Evolutionary conservation across 176 grass and related monocot genomes (phyloP).

Genomic region (Hyparrhenia diplandra): DNA sequence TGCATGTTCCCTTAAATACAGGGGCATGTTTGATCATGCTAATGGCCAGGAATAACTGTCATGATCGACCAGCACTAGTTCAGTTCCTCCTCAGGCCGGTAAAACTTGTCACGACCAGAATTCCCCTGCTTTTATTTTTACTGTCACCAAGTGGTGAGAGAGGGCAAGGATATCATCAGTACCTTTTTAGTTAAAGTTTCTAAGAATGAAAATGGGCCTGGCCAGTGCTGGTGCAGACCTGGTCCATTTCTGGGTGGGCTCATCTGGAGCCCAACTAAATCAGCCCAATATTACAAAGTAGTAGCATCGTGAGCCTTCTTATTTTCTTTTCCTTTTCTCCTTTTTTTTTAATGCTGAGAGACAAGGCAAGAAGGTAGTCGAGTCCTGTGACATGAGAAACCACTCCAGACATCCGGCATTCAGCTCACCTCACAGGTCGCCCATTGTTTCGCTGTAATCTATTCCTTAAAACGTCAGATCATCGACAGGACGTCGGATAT

Average conservation of each 20-base stretch:
- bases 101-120: too few species aligned
- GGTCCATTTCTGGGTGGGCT: not conserved
- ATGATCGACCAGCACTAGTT: not conserved
- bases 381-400: not conserved
- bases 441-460: not conserved
- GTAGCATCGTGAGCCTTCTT: too few species aligned
- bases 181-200: too few species aligned
- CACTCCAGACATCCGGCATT: not conserved
- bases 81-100: not conserved
- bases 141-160: too few species aligned
- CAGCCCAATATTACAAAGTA: not conserved
- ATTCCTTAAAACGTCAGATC: constrained; percentile 1
- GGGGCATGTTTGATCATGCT: not conserved
- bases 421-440: constrained; percentile 6
- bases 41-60: not conserved
- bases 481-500: not conserved
- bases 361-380: not conserved
- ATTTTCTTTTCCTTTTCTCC: not conserved
- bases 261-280: not conserved
- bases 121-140: too few species aligned
- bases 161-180: too few species aligned
- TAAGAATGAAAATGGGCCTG: too few species aligned
- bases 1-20: not conserved
- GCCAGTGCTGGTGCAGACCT: too few species aligned
- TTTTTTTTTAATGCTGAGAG: too few species aligned